Percentiles rank a stretch among this genome's conserved stretches.
phyloP scores from a whole-genome alignment of 108 stramenopile species.

The Nannochloropsis salina region DNA sequence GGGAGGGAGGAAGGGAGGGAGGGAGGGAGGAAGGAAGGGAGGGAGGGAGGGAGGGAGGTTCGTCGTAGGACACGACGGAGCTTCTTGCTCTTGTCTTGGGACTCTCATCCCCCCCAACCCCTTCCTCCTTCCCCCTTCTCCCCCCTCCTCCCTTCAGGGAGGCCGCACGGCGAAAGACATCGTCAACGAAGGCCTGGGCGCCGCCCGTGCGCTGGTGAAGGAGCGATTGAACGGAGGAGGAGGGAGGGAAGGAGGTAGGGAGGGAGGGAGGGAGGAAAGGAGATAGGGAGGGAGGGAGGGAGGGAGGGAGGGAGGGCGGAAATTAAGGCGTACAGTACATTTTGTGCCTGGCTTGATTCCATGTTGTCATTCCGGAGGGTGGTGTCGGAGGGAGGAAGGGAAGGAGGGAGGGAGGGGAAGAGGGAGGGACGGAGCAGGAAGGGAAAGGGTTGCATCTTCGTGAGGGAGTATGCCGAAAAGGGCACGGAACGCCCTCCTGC shows the following conservation, averaged over 20 bases:
- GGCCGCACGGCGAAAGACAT: neutral
- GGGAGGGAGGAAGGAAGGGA: neutral
- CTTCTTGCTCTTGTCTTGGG: neutral
- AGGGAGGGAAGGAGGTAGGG: neutral
- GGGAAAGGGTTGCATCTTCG: constrained; percentile 31
- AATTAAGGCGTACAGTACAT: too few species aligned
- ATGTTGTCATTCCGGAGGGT: too few species aligned
- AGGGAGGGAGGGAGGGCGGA: too few species aligned
- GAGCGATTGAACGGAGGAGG: neutral
- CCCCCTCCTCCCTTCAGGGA: neutral
- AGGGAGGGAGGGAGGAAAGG: too few species aligned
- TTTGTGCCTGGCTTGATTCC: too few species aligned
- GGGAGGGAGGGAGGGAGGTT: neutral
- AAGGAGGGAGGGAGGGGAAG: neutral
- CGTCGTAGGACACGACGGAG: neutral
- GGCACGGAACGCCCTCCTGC: too few species aligned
- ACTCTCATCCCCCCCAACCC: neutral
- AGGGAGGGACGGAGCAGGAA: constrained; percentile 20
- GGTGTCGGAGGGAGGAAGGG: constrained; percentile 20
- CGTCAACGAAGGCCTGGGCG: neutral
- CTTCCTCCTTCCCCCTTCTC: neutral
- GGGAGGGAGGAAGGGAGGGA: neutral
- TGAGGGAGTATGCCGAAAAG: too few species aligned
- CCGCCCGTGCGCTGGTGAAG: neutral
- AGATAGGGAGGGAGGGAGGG: too few species aligned